These are phyloP conservation scores for Blastocystis sp. DNA, from an alignment of 352 stramenopile genomes.

Conservation along the genomic window DNA sequence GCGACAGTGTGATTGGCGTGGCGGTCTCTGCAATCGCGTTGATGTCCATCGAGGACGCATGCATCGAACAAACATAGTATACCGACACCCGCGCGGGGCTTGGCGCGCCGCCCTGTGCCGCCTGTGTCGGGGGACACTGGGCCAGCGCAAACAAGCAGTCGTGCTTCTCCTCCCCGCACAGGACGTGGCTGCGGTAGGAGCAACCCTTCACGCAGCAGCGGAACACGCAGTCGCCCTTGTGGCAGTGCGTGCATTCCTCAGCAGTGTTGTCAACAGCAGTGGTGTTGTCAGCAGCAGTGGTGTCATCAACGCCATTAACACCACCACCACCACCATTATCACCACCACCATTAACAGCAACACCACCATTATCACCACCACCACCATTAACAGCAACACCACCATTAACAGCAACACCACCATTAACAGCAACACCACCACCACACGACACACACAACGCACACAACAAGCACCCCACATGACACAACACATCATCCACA, in stretches of 20 bases:
- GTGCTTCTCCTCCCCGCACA: neutral
- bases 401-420: too few species aligned
- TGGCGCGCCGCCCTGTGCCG: too few species aligned
- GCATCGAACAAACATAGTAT: neutral
- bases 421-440: too few species aligned
- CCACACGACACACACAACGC: too few species aligned
- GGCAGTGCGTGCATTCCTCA: neutral
- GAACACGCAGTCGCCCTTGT: neutral
- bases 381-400: too few species aligned
- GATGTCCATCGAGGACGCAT: neutral
- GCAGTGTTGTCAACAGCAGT: neutral
- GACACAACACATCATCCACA: too few species aligned
- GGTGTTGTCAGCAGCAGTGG: neutral
- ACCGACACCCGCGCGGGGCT: neutral
- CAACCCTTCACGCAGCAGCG: neutral
- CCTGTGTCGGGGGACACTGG: too few species aligned
- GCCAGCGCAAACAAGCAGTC: neutral
- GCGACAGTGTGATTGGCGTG: neutral
- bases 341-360: too few species aligned
- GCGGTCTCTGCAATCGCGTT: neutral
- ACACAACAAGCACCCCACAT: too few species aligned
- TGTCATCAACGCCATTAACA: neutral
- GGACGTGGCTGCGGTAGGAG: neutral
- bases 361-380: too few species aligned
- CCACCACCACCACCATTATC: too few species aligned